These are phyloP conservation scores for Claviceps humidiphila DNA, from an alignment of 2,329 filamentous ascomycete genomes.

Conservation along the genomic window DNA sequence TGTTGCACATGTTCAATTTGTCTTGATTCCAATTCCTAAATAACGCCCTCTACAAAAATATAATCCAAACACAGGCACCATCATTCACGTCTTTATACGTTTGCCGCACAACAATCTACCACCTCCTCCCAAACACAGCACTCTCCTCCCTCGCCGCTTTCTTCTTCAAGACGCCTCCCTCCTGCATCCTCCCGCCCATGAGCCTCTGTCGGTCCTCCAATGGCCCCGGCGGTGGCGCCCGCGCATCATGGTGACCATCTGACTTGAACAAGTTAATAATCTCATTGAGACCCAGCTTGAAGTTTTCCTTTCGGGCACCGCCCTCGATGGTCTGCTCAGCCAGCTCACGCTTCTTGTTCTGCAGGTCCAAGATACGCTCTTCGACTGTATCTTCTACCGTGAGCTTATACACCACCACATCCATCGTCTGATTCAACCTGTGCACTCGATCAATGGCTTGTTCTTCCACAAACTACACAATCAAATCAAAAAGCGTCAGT, in stretches of 20 bases:
- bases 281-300: constrained; percentile 85
- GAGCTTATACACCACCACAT: constrained; percentile 91
- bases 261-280: constrained; percentile 81
- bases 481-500: too few species aligned
- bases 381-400: constrained; percentile 81
- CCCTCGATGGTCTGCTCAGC: constrained; percentile 87
- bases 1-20: too few species aligned
- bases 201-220: constrained; percentile 1
- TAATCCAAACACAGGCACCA: neutral
- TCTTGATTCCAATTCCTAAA: too few species aligned
- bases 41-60: too few species aligned
- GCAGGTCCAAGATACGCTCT: constrained; percentile 84
- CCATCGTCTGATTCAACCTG: constrained; percentile 89
- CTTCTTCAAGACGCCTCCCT: constrained; percentile 13
- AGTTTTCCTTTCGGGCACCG: constrained; percentile 54
- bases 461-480: constrained; percentile 74
- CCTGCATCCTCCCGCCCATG: constrained; percentile 2
- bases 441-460: constrained; percentile 98
- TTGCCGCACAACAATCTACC: constrained; percentile 15
- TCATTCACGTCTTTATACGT: too few species aligned
- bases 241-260: constrained; percentile 27
- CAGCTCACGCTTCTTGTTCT: constrained; percentile 83
- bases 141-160: constrained; percentile 23
- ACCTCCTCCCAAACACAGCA: constrained; percentile 28
- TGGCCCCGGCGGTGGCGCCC: constrained; percentile 7